Evolutionary conservation across 1,284 basidiomycete genomes (phyloP).

Genomic region (Ustilago vetiveriae): DNA sequence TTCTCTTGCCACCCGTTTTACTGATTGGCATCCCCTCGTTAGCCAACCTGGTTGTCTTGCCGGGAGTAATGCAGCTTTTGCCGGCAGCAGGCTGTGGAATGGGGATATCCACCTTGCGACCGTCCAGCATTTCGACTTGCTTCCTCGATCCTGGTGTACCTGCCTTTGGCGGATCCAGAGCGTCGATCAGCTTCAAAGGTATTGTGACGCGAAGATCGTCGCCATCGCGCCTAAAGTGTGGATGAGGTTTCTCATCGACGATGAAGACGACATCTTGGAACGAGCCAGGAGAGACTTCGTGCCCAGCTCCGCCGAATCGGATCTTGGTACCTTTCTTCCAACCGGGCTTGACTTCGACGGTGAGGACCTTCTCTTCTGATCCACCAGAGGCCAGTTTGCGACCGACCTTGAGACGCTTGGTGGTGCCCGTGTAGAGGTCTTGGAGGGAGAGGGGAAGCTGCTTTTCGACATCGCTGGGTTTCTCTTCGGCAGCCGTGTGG

Average conservation of each 20-base stretch:
- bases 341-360: constrained; percentile 64
- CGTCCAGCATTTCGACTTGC: constrained; percentile 57
- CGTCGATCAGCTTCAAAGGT: constrained; percentile 58
- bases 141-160: constrained; percentile 48
- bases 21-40: constrained; percentile 66
- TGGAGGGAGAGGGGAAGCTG: constrained; percentile 87
- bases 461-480: constrained; percentile 76
- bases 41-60: constrained; percentile 61
- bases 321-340: constrained; percentile 67
- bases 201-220: constrained; percentile 59
- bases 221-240: constrained; percentile 59
- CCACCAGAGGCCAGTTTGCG: constrained; percentile 77
- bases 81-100: constrained; percentile 52
- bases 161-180: constrained; percentile 61
- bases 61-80: constrained; percentile 50
- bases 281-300: constrained; percentile 58
- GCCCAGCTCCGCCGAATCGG: constrained; percentile 62
- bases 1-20: constrained; percentile 57
- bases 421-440: constrained; percentile 88
- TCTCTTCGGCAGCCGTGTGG: constrained; percentile 10
- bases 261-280: constrained; percentile 66
- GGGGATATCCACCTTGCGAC: constrained; percentile 57
- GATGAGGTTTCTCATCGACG: constrained; percentile 64
- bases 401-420: constrained; percentile 89
- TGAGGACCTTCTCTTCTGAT: constrained; percentile 86